phyloP scores from a whole-genome alignment of 2,329 filamentous ascomycete genomes.

The Clarireedia homoeocarpa region DNA sequence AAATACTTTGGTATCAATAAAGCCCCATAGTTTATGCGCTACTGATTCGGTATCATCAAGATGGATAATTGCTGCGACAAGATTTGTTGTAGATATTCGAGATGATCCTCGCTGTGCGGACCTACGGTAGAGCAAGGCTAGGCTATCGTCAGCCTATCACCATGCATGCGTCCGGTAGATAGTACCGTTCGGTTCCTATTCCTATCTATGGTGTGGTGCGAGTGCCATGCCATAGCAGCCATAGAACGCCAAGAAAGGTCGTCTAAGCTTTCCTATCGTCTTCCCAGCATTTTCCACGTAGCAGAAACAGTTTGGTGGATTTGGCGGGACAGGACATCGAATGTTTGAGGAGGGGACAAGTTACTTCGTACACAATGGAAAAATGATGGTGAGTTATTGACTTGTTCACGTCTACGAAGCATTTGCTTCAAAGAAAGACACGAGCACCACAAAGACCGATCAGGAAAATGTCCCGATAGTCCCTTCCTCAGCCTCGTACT shows the following conservation, averaged over 20 bases:
- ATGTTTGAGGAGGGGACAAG: not conserved
- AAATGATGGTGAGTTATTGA: not conserved
- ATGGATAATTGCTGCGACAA: not conserved
- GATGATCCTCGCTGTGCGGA: not conserved
- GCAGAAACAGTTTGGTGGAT: too few relatives aligned
- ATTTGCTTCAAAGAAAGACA: too few relatives aligned
- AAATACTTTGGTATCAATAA: not conserved
- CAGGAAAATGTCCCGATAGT: constrained; percentile 1
- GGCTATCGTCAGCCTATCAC: too few relatives aligned
- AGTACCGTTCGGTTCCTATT: too few relatives aligned
- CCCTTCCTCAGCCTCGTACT: constrained; percentile 7
- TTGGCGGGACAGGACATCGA: too few relatives aligned
- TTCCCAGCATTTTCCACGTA: too few relatives aligned
- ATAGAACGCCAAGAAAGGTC: too few relatives aligned
- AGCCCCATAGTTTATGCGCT: not conserved
- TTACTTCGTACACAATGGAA: not conserved
- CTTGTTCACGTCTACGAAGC: too few relatives aligned
- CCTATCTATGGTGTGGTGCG: too few relatives aligned
- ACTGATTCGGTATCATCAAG: not conserved
- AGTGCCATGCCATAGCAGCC: too few relatives aligned
- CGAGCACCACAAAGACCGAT: not conserved
- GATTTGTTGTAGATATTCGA: not conserved
- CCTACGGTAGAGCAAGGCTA: not conserved
- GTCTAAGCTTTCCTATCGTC: too few relatives aligned
- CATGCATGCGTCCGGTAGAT: too few relatives aligned